These are phyloP conservation scores for Aspergillus tamarii DNA, from an alignment of 2,329 filamentous ascomycete species.

Conservation along the genomic window DNA sequence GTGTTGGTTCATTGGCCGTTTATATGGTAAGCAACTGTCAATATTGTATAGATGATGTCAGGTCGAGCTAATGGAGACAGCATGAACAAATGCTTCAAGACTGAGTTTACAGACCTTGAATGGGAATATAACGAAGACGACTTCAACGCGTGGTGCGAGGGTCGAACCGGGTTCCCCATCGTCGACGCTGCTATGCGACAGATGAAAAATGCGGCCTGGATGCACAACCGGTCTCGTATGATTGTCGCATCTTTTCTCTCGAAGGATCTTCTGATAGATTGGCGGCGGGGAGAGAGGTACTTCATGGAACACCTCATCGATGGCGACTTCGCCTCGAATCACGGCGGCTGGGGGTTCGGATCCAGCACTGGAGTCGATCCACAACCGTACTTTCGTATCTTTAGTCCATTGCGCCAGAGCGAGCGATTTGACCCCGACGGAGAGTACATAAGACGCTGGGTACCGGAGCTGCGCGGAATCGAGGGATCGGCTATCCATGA, in stretches of 20 bases:
- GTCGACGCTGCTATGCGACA: conserved; percentile 88
- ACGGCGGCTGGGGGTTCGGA: conserved; percentile 69
- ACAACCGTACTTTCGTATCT: conserved; percentile 88
- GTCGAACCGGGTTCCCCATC: conserved; percentile 77
- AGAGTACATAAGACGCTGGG: conserved; percentile 80
- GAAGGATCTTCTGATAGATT: conserved; percentile 81
- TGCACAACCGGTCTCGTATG: conserved; percentile 88
- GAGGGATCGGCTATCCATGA: conserved; percentile 75
- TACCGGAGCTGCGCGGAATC: conserved; percentile 71
- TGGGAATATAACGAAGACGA: conserved; percentile 76
- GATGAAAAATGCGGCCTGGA: conserved; percentile 67
- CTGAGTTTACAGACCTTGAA: conserved; percentile 77
- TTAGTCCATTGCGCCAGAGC: conserved; percentile 82
- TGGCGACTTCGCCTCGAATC: conserved; percentile 79
- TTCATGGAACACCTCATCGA: conserved; percentile 84
- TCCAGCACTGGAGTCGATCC: conserved; percentile 77
- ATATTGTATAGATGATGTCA: too few species aligned
- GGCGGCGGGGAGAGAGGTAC: conserved; percentile 77
- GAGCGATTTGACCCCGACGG: conserved; percentile 83
- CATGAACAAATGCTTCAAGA: conserved; percentile 80
- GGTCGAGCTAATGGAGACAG: conserved; percentile 32
- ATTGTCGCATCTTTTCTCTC: conserved; percentile 77
- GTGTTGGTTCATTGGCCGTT: conserved; percentile 86
- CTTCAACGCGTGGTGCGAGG: conserved; percentile 75
- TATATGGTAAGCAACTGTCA: conserved; percentile 39